A percentile compares a stretch with the other conserved stretches of the same genome.
Evolutionary conservation across 108 stramenopile genomes (phyloP).

Genomic region (Epipyxis sp.): DNA sequence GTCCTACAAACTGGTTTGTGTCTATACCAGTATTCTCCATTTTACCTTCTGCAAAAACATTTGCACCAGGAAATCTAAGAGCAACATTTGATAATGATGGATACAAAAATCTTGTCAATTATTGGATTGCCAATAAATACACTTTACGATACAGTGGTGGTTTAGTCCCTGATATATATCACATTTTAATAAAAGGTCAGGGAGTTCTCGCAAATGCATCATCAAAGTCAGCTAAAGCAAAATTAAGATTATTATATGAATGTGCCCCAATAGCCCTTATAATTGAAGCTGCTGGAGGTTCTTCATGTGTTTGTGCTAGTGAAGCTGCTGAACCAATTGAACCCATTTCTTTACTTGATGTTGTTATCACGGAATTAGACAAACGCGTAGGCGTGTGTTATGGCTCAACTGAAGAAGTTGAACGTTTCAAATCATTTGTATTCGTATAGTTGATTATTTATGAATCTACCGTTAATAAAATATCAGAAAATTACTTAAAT

Average conservation of each 20-base stretch:
- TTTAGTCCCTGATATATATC: constrained; percentile 57
- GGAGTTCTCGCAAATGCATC: constrained; percentile 52
- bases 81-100: constrained; percentile 70
- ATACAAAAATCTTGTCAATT: constrained; percentile 40
- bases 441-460: too few species aligned
- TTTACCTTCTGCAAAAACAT: constrained; percentile 62
- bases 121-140: constrained; percentile 39
- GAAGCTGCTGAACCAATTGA: constrained; percentile 14
- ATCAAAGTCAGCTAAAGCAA: constrained; percentile 47
- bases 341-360: constrained; percentile 60
- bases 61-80: constrained; percentile 86
- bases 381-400: constrained; percentile 72
- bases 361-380: constrained; percentile 68
- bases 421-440: constrained; percentile 69
- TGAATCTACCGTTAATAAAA: too few species aligned
- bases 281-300: constrained; percentile 52
- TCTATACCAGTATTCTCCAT: constrained; percentile 47
- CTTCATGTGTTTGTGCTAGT: constrained; percentile 46
- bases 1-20: constrained; percentile 52
- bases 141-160: constrained; percentile 56
- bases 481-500: too few species aligned
- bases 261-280: constrained; percentile 54
- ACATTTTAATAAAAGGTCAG: constrained; percentile 49
- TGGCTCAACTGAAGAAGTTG: constrained; percentile 68
- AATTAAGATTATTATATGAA: constrained; percentile 55